phyloP scores from a whole-genome alignment of 306 rosid genomes.

The Hippophae gyantsensis region DNA sequence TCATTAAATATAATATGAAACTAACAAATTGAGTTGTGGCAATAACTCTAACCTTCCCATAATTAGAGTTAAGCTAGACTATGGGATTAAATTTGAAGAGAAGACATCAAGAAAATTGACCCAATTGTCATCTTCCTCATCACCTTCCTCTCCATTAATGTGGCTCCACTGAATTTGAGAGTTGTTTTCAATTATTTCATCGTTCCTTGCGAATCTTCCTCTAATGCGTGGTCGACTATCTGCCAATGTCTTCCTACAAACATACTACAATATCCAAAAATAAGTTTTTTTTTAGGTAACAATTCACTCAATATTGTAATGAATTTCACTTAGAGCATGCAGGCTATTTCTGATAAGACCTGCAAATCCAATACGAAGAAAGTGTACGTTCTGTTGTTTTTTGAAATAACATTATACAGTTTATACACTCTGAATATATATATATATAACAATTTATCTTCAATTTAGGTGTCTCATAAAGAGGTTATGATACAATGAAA shows the following conservation, averaged over 20 bases:
- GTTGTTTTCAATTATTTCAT: constrained; percentile 46
- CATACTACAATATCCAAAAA: constrained; percentile 39
- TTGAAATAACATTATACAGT: no score
- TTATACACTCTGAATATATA: no score
- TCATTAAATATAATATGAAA: no score
- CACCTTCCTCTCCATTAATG: constrained; percentile 45
- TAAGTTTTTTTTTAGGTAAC: neutral
- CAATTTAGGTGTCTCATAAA: no score
- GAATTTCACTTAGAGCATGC: no score
- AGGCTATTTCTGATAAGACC: no score
- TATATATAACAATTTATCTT: no score
- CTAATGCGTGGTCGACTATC: constrained; percentile 90
- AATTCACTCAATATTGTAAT: neutral
- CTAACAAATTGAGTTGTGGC: no score
- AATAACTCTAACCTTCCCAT: no score
- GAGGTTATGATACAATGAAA: no score
- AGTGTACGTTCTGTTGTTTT: no score
- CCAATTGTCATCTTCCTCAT: constrained; percentile 59
- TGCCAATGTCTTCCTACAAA: constrained; percentile 84
- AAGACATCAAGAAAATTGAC: constrained; percentile 52
- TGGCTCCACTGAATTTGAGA: constrained; percentile 43
- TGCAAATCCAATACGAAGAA: no score
- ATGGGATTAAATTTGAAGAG: constrained; percentile 46
- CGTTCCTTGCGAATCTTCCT: constrained; percentile 79
- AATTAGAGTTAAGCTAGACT: neutral